Conservation (phyloP, 176 grass and related monocot genomes). For the Avena atlantica region DNA sequence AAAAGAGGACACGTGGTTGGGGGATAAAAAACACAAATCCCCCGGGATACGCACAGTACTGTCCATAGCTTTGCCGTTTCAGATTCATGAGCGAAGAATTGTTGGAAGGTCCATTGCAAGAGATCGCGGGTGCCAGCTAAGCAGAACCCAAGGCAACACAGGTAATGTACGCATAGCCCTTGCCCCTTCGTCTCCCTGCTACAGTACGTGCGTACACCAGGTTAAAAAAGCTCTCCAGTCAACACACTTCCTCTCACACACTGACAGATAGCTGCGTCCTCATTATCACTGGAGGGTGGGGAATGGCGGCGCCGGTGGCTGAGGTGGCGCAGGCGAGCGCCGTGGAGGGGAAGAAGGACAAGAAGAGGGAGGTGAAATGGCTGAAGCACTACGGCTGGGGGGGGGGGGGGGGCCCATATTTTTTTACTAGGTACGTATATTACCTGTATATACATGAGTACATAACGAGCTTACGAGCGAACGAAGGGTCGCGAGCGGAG, state of each 20-base stretch:
- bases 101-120: background rate
- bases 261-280: background rate
- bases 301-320: background rate
- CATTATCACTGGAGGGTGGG: background rate
- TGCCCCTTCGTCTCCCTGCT: background rate
- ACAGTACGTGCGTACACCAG: background rate
- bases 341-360: background rate
- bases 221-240: background rate
- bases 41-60: no score
- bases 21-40: no score
- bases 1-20: no score
- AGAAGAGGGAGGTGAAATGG: constrained; percentile 32
- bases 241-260: background rate
- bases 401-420: no score
- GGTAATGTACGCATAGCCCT: background rate
- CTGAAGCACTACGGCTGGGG: constrained; percentile 51
- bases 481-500: no score
- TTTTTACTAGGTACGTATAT: no score
- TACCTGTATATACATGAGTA: no score
- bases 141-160: background rate
- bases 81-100: background rate
- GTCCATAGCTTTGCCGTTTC: background rate
- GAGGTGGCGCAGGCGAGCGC: background rate
- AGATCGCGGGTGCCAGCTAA: background rate
- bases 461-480: no score